Base-by-base conservation (phyloP, 2,329 filamentous ascomycete genomes). In the Boeremia lycopersici region DNA sequence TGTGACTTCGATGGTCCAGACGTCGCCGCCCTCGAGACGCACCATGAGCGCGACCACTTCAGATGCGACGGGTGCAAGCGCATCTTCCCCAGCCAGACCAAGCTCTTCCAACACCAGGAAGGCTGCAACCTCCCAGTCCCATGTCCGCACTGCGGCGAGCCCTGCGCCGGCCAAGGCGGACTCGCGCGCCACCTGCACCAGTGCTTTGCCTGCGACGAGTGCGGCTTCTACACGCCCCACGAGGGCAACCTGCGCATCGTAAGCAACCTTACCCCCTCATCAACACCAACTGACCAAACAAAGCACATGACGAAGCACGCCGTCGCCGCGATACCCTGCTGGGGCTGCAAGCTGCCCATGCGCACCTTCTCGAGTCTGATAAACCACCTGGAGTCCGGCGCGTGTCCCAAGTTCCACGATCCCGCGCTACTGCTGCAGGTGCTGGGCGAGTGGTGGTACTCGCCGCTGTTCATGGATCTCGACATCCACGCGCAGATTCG, bases 331-430 rank as follows among this genome's bases (percentile, higher is more conserved):
- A 58, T 71, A 6, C 49, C 56, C 0, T 73, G 71, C 44, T 72
- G 67, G 68, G 58, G 50, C 28, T 73, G 71, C 49, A 39, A 52
- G 3, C 29, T 53, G 1, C 56, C 65, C 6, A 64, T 67, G 56
- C 64, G 56, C 53, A 70, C 60, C 23, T 60, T 62, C 45, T 69
- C 63, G 17, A 60, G 58, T 44, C 67, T 72, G 4, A 65, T 73
- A 49, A 62, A 65, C 38, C 72, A 74, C 43, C 62, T 73, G 60
- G 85, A 86, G 63, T 84, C 82, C 4, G 72, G 88, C 19, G 87
- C 89, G 68, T 89, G 91, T 68, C 84, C 83, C 15, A 81, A 87
- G 28, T 86, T 87, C 0, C 86, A 87, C 0, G 85, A 91, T 73
- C 86, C 63, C 1, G 33, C 55, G 2, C 53, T 55, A 15, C 57